Evolutionary conservation across 768 basidiomycete genomes (phyloP), one percentile per base, ranked within the genome.

Genomic region (Krasilnikovozyma curviuscula): DNA sequence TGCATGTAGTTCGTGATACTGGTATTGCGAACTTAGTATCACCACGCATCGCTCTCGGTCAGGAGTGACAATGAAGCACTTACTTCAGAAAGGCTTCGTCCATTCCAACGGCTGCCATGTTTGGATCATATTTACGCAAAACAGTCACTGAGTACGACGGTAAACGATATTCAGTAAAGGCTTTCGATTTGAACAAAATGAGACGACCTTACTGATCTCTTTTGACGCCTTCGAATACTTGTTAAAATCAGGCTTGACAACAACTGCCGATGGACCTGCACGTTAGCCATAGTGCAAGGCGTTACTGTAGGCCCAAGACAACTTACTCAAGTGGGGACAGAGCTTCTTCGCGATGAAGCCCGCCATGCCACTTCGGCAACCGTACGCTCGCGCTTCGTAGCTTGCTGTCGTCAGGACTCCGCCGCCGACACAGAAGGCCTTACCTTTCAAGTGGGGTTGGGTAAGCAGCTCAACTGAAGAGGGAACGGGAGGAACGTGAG

Each of bases 341-440:
- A 98, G 73, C 59, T 85, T 91, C 69, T 78, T 80, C 14, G 91
- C 91, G 37, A 97, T 77, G 63, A 88, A 91, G 44, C 77, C 88
- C 83, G 91, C 76, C 93, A 95, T 95, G 25, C 85, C 91, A 5
- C 86, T 91, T 37, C 93, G 78, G 28, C 83, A 81, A 2, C 86
- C 88, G 55, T 71, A 85, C 61, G 81, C 85, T 38, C 88, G 72
- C 6, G 88, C 88, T 59, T 86, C 86, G 49, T 93, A 93, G 12
- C 25, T 31, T 16, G 88, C 86, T 0, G 91, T 95, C 10, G 73
- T 76, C 13, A 93, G 65, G 6, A 97, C 80, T 5, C 86, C 86
- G 34, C 72, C 68, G 35, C 84, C 84, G 16, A 91, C 88, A 70
- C 66, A 69, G 49, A 70, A 71, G 0, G 67, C 59, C 44, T 64